Evolutionary conservation across 2,329 filamentous ascomycete genomes (phyloP), one percentile per base, ranked within the genome.

Genomic region (Phialemoniopsis sp.): DNA sequence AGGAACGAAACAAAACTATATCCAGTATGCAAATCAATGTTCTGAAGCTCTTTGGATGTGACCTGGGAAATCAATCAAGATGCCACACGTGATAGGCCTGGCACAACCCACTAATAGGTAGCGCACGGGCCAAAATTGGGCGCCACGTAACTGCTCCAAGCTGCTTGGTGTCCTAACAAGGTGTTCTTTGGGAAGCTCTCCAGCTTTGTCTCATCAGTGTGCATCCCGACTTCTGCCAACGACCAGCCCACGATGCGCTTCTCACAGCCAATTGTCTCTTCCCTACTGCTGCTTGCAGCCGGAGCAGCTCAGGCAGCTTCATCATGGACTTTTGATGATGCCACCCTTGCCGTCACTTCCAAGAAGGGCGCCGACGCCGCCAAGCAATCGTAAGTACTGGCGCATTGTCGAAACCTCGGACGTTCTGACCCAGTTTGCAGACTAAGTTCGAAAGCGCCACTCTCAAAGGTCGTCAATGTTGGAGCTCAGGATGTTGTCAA

Each of bases 261-360:
- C 49, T 54, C 65, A 37, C 52, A 52, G 43, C 63, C 62, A 18
- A 47, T 67, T 41, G 53, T 59, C n/a, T 57, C 67, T 15, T 58
- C 64, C 31, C 54, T 68, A 13, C 49, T 70, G 48, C 60, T 79
- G 32, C 61, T 73, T 45, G 67, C 75, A 42, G 67, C 70, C 36
- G 68, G 71, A 41, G 67, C 66, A 46, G 72, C 65, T 39, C 66
- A 68, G 48, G 76, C 76, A 28, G 70, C 73, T 40, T 70, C 74
- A 21, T 76, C 77, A 16, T 91, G 87, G 87, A 73, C 73, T 40
- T 90, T 90, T 53, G 76, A 85, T 48, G 85, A 89, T 63, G 87
- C 75, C 48, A 80, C 74, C 45, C 69, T 90, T 48, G 73, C 79
- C 8, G 70, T 90, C 42, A 68, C 71, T 48, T 67, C 72, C 52